Conservation (phyloP, 2,329 filamentous ascomycete genomes). For the Pestalotiopsis sp. region DNA sequence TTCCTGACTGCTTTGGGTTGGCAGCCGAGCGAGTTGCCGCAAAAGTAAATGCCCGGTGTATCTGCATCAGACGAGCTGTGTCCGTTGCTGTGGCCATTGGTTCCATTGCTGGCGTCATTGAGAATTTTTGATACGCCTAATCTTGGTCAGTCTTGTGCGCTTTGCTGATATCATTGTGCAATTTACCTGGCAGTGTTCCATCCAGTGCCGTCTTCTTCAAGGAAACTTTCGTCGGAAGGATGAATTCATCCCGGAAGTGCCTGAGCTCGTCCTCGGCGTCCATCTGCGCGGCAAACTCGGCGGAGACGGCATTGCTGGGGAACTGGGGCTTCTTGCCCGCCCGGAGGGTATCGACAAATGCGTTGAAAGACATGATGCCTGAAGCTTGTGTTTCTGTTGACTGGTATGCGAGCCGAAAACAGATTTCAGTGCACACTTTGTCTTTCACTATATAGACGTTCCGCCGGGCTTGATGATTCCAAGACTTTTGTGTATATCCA, state of each 20-base stretch:
- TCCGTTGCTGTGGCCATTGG: slow-evolving; percentile 22
- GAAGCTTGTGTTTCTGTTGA: background rate
- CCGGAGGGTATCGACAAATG: slow-evolving; percentile 42
- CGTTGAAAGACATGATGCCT: slow-evolving; percentile 64
- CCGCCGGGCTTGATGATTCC: background rate
- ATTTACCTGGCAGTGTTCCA: slow-evolving; percentile 43
- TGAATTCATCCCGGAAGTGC: slow-evolving; percentile 70
- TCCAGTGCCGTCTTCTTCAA: slow-evolving; percentile 65
- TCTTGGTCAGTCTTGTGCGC: background rate
- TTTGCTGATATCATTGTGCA: background rate
- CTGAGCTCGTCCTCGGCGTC: slow-evolving; percentile 64
- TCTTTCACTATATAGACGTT: slow-evolving; percentile 9
- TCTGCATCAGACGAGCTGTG: slow-evolving; percentile 31
- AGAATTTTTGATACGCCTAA: slow-evolving; percentile 20
- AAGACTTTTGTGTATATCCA: background rate
- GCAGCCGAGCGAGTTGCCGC: slow-evolving; percentile 86
- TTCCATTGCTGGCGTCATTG: slow-evolving; percentile 29
- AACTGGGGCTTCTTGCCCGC: slow-evolving; percentile 46
- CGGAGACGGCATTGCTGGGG: slow-evolving; percentile 46
- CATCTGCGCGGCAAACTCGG: slow-evolving; percentile 53
- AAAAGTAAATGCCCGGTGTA: slow-evolving; percentile 68
- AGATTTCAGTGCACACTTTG: background rate
- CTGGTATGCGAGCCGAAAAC: no score
- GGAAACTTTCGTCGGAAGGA: slow-evolving; percentile 75
- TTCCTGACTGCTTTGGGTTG: slow-evolving; percentile 84